Conservation (phyloP, 2,329 filamentous ascomycete species). For the Phoma sp. region DNA sequence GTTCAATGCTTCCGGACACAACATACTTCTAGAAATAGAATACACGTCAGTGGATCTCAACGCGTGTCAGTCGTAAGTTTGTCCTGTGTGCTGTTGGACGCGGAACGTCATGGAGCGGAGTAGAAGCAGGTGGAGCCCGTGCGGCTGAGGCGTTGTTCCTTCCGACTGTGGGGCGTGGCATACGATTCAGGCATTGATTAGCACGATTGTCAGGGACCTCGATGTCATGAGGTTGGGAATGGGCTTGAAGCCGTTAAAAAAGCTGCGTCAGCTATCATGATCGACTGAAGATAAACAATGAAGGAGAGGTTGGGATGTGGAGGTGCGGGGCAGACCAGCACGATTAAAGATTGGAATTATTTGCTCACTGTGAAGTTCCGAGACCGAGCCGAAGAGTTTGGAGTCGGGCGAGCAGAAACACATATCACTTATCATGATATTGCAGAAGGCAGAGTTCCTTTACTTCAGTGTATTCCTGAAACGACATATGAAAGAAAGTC, state of each 20-base stretch:
- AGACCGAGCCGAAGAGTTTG: neutral
- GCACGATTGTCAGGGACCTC: conserved; percentile 12
- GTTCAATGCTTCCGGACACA: neutral
- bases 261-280: conserved; percentile 10
- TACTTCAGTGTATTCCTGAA: neutral
- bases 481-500: conserved; percentile 2
- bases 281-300: conserved; percentile 1
- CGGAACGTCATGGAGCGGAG: conserved; percentile 20
- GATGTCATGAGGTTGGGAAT: conserved; percentile 14
- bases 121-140: conserved; percentile 11
- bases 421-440: neutral
- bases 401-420: neutral
- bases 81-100: neutral
- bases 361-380: conserved; percentile 6
- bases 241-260: neutral
- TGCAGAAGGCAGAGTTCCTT: neutral
- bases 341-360: neutral
- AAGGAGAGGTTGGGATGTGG: conserved; percentile 8
- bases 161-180: conserved; percentile 16
- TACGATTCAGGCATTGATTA: conserved; percentile 19
- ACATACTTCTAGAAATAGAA: conserved; percentile 15
- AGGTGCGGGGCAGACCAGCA: conserved; percentile 10
- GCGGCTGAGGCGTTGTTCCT: conserved; percentile 21
- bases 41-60: conserved; percentile 13
- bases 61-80: conserved; percentile 12